Percentiles rank a stretch among this genome's conserved stretches.
Conservation (phyloP, 139 green algal species). For the Tetradesmus obliquus region DNA sequence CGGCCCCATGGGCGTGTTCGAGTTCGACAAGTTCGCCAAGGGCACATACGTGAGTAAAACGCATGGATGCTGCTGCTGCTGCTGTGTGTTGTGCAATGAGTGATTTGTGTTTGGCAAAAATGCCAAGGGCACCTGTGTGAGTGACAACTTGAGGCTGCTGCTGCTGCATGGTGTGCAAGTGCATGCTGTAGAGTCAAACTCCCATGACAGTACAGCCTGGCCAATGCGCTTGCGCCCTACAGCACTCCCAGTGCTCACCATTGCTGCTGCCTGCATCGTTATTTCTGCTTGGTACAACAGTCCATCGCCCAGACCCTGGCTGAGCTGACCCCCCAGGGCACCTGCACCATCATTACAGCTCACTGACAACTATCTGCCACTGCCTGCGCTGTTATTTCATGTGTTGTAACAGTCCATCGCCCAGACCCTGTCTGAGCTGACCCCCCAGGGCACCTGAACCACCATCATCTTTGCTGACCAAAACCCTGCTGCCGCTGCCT, state of each 20-base stretch:
- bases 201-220: no score
- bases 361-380: no score
- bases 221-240: no score
- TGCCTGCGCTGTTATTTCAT: no score
- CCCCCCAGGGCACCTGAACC: conserved; percentile 84
- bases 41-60: conserved; percentile 79
- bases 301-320: conserved; percentile 92
- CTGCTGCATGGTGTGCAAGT: no score
- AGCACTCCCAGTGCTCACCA: background rate
- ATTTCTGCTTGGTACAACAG: conserved; percentile 21
- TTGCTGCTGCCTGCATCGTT: background rate
- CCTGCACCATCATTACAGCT: conserved; percentile 99
- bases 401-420: conserved; percentile 86
- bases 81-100: no score
- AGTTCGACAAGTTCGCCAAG: conserved; percentile 95
- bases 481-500: background rate
- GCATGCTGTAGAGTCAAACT: no score
- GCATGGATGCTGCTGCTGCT: background rate
- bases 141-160: no score
- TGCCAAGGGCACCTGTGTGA: no score
- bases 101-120: no score
- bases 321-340: conserved; percentile 79
- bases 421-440: conserved; percentile 89
- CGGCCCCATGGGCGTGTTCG: conserved; percentile 98
- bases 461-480: no score